Percentiles rank a stretch among this genome's conserved stretches.
These are phyloP conservation scores for Plectranthus barbatus DNA, from an alignment of 257 asterid genomes.

Conservation along the genomic window DNA sequence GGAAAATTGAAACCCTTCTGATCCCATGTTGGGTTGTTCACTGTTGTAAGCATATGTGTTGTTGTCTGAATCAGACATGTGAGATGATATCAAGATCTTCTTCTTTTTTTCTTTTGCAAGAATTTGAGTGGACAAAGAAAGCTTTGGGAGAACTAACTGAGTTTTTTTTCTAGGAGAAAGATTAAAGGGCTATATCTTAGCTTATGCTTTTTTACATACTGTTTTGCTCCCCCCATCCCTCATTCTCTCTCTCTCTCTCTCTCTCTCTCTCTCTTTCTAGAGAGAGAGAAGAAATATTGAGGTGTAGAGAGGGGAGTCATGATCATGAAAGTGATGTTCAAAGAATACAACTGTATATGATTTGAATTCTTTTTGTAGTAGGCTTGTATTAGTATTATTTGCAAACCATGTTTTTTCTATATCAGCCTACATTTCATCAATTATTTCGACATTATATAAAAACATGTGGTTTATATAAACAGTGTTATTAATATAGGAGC, in stretches of 20 bases:
- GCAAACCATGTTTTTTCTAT: background rate
- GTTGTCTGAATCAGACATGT: slow-evolving; percentile 39
- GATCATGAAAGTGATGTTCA: slow-evolving; percentile 15
- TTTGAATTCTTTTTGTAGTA: background rate
- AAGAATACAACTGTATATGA: slow-evolving; percentile 8
- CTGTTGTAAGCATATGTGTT: slow-evolving; percentile 12
- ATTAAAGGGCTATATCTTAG: background rate
- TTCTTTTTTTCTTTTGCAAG: background rate
- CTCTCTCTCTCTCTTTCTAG: too few relatives aligned
- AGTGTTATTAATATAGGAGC: background rate
- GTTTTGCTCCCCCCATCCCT: background rate
- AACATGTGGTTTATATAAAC: too few relatives aligned
- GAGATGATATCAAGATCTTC: background rate
- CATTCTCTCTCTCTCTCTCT: background rate
- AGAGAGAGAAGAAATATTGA: background rate
- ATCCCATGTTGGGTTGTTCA: slow-evolving; percentile 15
- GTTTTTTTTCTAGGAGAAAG: slow-evolving; percentile 2
- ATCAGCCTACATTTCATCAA: background rate
- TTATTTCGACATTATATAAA: background rate
- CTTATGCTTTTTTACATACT: slow-evolving; percentile 16
- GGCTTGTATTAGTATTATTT: background rate
- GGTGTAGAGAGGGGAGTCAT: background rate
- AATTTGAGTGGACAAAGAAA: slow-evolving; percentile 2
- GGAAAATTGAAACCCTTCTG: slow-evolving; percentile 31
- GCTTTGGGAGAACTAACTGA: background rate